phyloP scores from a whole-genome alignment of 345 rosid species.

The Arabis hirsuta region DNA sequence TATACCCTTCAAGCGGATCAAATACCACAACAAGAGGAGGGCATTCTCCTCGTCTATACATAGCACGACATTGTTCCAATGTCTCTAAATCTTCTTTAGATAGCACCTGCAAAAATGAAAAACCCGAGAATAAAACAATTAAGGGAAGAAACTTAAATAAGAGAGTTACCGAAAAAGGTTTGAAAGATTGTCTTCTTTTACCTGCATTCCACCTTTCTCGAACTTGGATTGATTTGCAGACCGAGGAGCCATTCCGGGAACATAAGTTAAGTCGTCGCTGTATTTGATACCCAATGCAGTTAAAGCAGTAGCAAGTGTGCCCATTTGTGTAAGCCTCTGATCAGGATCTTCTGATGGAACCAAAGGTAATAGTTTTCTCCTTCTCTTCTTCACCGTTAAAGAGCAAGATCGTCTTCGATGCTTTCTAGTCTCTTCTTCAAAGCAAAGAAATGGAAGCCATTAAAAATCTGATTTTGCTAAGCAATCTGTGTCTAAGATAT shows the following conservation, averaged over 20 bases:
- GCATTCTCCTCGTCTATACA: slow-evolving; percentile 77
- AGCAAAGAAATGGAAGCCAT: slow-evolving; percentile 18
- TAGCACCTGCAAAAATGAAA: slow-evolving; percentile 53
- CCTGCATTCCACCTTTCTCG: slow-evolving; percentile 96
- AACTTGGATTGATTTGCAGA: slow-evolving; percentile 73
- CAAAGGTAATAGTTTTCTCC: slow-evolving; percentile 70
- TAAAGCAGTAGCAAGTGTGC: slow-evolving; percentile 85
- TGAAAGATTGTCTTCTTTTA: slow-evolving; percentile 25
- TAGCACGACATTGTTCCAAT: slow-evolving; percentile 67
- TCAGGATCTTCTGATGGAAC: slow-evolving; percentile 70
- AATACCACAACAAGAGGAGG: slow-evolving; percentile 85
- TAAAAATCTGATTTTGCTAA: background rate
- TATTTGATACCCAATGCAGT: slow-evolving; percentile 69
- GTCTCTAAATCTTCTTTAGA: slow-evolving; percentile 81
- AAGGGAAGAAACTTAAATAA: background rate
- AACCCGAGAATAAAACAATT: slow-evolving; percentile 5
- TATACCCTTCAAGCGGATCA: slow-evolving; percentile 91
- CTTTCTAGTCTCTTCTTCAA: slow-evolving; percentile 52
- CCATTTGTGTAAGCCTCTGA: slow-evolving; percentile 71
- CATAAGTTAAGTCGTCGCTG: slow-evolving; percentile 66
- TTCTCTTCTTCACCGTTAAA: slow-evolving; percentile 79
- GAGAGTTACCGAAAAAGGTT: background rate
- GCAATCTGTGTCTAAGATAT: background rate
- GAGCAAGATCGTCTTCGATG: slow-evolving; percentile 66
- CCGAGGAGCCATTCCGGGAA: slow-evolving; percentile 70